Evolutionary conservation across 192 early-diverging fungal genomes (phyloP).

Genomic region (Martensiomyces pterosporus): DNA sequence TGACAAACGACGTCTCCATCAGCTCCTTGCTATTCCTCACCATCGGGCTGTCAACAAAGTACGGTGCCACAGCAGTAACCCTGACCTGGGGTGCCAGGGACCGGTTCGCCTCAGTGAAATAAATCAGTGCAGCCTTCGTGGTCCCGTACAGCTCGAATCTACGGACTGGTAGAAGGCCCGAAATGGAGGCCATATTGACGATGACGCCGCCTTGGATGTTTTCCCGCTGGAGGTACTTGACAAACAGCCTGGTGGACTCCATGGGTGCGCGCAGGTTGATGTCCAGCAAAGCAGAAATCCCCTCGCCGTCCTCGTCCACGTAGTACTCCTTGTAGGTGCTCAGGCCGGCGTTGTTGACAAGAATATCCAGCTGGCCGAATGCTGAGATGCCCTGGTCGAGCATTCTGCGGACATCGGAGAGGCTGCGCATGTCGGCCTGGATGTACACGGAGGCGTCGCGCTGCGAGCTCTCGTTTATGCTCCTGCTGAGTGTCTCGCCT

Average conservation of each 20-base stretch:
- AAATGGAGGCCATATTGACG: slow-evolving; percentile 22
- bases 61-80: slow-evolving; percentile 23
- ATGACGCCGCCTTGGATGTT: slow-evolving; percentile 12
- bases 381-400: slow-evolving; percentile 6
- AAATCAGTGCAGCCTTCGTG: slow-evolving; percentile 22
- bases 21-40: neutral
- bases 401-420: slow-evolving; percentile 12
- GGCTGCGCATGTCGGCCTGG: slow-evolving; percentile 8
- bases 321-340: slow-evolving; percentile 15
- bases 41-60: slow-evolving; percentile 30
- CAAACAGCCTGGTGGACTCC: slow-evolving; percentile 13
- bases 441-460: slow-evolving; percentile 7
- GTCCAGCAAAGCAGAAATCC: slow-evolving; percentile 3
- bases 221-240: slow-evolving; percentile 6
- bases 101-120: slow-evolving; percentile 18
- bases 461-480: neutral
- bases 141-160: slow-evolving; percentile 22
- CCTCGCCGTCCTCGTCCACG: slow-evolving; percentile 5
- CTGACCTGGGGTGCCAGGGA: slow-evolving; percentile 21
- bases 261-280: slow-evolving; percentile 20
- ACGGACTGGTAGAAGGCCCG: slow-evolving; percentile 7
- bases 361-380: slow-evolving; percentile 34
- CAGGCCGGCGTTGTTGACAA: slow-evolving; percentile 44
- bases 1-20: neutral
- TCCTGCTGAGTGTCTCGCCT: slow-evolving; percentile 7